Percentiles rank a stretch among this genome's conserved stretches.
phyloP scores from a whole-genome alignment of 176 grass and related monocot species.

The Puccinellia tenuiflora region DNA sequence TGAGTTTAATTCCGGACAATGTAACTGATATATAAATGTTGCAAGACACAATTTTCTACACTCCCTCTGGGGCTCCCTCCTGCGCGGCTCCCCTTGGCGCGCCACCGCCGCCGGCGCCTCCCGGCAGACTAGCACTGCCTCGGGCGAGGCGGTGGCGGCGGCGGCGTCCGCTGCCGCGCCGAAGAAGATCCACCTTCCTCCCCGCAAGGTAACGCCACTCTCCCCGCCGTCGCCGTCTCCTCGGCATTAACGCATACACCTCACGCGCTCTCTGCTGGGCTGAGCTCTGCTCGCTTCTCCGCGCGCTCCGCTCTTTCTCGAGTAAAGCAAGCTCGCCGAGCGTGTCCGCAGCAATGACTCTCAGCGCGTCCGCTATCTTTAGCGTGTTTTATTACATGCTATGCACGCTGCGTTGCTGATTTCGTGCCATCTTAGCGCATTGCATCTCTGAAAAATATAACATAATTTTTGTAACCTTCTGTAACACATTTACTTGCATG shows the following conservation, averaged over 20 bases:
- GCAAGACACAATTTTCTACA: too few species aligned
- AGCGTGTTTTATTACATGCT: not conserved
- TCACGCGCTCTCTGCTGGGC: not conserved
- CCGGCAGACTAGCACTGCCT: constrained; percentile 30
- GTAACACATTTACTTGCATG: not conserved
- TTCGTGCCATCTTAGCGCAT: not conserved
- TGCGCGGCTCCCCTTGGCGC: constrained; percentile 20
- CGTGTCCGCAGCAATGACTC: not conserved
- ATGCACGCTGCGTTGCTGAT: not conserved
- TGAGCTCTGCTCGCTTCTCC: not conserved
- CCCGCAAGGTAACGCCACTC: constrained; percentile 47
- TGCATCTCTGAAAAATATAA: not conserved
- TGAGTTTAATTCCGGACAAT: too few species aligned
- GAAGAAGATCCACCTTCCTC: constrained; percentile 52
- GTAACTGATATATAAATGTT: too few species aligned
- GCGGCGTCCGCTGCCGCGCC: not conserved
- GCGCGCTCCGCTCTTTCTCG: not conserved
- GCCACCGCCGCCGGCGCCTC: not conserved
- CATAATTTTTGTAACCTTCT: not conserved
- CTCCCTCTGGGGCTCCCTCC: constrained; percentile 35
- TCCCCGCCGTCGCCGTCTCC: not conserved
- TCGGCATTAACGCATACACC: constrained; percentile 48
- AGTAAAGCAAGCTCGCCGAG: not conserved
- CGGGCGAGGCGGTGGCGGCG: not conserved
- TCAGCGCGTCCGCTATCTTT: not conserved